These are phyloP conservation scores for Colletotrichum chrysophilum DNA, from an alignment of 2,329 filamentous ascomycete species.

Conservation along the genomic window DNA sequence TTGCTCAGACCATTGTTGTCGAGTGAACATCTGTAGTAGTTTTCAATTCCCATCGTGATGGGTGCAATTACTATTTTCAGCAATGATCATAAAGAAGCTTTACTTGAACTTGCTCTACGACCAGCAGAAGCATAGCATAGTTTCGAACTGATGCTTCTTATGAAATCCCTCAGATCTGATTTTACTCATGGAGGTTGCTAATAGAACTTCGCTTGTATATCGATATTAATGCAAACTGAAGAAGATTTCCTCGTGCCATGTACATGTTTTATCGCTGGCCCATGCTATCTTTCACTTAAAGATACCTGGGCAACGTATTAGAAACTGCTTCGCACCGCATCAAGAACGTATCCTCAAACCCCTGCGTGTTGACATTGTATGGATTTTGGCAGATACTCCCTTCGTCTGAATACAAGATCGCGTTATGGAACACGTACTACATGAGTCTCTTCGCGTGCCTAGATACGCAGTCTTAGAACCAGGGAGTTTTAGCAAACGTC, in stretches of 20 bases:
- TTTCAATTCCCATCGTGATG: neutral
- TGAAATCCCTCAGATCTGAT: neutral
- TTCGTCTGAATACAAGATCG: neutral
- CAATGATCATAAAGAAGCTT: neutral
- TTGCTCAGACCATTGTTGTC: neutral
- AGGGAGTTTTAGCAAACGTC: neutral
- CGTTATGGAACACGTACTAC: neutral
- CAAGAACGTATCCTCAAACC: neutral
- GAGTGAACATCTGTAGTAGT: neutral
- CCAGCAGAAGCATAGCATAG: neutral
- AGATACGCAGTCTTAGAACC: neutral
- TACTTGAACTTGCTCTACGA: neutral
- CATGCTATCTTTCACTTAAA: neutral
- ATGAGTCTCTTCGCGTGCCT: neutral
- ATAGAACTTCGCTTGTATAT: neutral
- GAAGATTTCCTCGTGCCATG: neutral
- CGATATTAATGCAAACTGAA: neutral
- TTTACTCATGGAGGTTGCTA: neutral
- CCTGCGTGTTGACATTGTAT: neutral
- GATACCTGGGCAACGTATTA: accelerated
- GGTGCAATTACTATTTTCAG: neutral
- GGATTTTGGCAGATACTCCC: neutral
- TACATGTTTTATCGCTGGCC: neutral
- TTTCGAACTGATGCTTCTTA: neutral
- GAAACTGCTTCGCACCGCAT: neutral